Base-by-base conservation (phyloP, 176 grass and related monocot genomes). In the Triticum turgidum region DNA sequence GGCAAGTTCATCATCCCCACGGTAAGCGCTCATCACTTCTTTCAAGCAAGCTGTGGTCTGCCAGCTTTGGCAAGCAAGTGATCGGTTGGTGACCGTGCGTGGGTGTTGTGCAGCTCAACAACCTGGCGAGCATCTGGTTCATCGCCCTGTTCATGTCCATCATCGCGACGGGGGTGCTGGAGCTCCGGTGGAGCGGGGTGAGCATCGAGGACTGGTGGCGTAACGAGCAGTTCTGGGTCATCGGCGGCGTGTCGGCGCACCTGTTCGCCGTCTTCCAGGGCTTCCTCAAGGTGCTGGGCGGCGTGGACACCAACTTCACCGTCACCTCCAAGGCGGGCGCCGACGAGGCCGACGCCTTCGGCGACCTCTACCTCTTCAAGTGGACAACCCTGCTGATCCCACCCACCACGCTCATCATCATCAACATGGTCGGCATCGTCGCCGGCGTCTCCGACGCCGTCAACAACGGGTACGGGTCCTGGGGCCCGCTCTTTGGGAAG, bases 381-480 rank as follows among this genome's bases (percentile, higher is more conserved):
- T 94, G 94, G 97, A 97, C 94, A 4, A 94, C 97, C 1, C 87
- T 97, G 14, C 87, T 99, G 25, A 85, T 97, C 24, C 92, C 92
- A 0, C 94, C 94, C 20, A 99, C 97, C 5, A 99, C 94, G 14
- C 90, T 97, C 77, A 99, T 99, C 82, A 97, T 99, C 82, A 88
- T 99, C 83, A 99, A 99, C 90, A 99, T 99, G 94, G 97, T 99
- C 33, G 92, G 94, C 24, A 95, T 99, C 62, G 94, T 99, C 4
- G 94, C 94, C 5, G 94, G 97, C 1, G 97, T 99, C 4, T 99
- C 97, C 1, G 94, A 99, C 80, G 97, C 97, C 17, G 91, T 94
- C 64, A 99, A 99, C 86, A 99, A 97, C 6, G 94, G 94, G 0
- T 99, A 94, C 79, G 97, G 92, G 0, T 99, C 97, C 0, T 97